Base-by-base conservation (phyloP, 164 flowering plant genomes). In the Pachysandra terminalis region DNA sequence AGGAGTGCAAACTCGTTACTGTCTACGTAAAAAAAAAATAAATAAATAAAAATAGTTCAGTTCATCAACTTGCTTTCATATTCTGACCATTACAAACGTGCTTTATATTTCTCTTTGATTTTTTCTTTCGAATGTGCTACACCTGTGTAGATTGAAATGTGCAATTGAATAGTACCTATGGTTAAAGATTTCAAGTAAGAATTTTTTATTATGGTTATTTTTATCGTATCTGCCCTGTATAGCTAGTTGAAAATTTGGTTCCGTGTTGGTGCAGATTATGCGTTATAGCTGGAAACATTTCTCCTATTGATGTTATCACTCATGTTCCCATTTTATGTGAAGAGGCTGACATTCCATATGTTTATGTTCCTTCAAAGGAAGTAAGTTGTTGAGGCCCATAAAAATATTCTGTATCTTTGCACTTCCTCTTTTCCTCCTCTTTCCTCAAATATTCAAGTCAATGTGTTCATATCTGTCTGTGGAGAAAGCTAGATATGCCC, bases 241-340 rank as follows among this genome's bases (percentile, higher is more conserved):
- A n/a, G n/a, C n/a, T n/a, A n/a, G n/a, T n/a, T n/a, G n/a, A n/a
- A n/a, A n/a, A n/a, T n/a, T 40, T 40, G 54, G 0, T 13, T 61
- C 72, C 37, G 66, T 10, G 40, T 77, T 65, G 14, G 10, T 81
- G 89, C 91, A 94, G 97, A 66, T 65, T 94, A 41, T 94, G 98
- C 72, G 85, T 94, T 56, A 88, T 93, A 25, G 96, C 98, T 35
- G 98, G 98, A 59, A 91, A 94, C 80, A 91, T 94, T 59, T 87
- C 95, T 27, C 96, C 97, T 19, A 94, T 91, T 66, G 98, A 94
- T 69, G 97, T 94, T 27, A 94, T 94, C 67, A 91, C 98, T 63
- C 98, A 90, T 78, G 83, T 93, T 61, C 98, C 98, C 56, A 75
- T 93, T 67, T 73, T 94, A 72, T 94, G 97, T 67, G 98, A 94